Evolutionary conservation across 148 eudicot species (phyloP), one percentile per base, ranked within the genome.

Genomic region (Mesembryanthemum crystallinum): DNA sequence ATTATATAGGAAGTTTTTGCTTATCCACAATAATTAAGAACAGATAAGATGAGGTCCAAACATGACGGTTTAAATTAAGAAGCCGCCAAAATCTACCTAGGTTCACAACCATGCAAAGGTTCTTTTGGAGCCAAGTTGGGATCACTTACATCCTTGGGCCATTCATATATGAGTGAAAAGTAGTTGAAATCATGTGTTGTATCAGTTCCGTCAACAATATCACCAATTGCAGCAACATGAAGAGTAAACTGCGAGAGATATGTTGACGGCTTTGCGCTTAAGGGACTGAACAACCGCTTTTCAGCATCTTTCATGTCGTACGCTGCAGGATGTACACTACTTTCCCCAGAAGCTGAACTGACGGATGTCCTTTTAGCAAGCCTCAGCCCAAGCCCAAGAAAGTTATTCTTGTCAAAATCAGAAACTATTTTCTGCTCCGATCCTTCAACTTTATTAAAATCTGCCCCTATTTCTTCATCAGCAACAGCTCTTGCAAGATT

Each of bases 111-210:
- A 39, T 24, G 54, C 39, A 27, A 76, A 39, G 57, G 27, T 55
- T 30, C 21, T 25, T 35, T 75, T 69, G 5, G 28, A 77, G 73
- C 67, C 60, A 71, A 27, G 32, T 78, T 74, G 25, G 54, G 67
- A 67, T 72, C 43, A 9, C 88, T 84, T 91, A 96, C 99, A 81
- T 96, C 99, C 81, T 92, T 96, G 57, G 99, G 99, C 99, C 98
- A 96, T 81, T 96, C 99, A 76, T 96, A 92, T 67, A 96, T 76
- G 18, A 96, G 87, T 33, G 99, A 92, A 78, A 96, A 96, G 70
- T 96, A 96, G 86, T 96, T 96, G 87, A 96, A 96, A 81, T 96
- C 98, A 83, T 96, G 99, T 73, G 98, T 96, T 58, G 99, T 96
- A 82, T 96, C 99, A 52, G 98, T 84, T 78, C 99, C 99, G 73